Percentiles rank a stretch among this genome's conserved stretches.
Conservation (phyloP, 768 basidiomycete species). For the Rhizopogon sp. region DNA sequence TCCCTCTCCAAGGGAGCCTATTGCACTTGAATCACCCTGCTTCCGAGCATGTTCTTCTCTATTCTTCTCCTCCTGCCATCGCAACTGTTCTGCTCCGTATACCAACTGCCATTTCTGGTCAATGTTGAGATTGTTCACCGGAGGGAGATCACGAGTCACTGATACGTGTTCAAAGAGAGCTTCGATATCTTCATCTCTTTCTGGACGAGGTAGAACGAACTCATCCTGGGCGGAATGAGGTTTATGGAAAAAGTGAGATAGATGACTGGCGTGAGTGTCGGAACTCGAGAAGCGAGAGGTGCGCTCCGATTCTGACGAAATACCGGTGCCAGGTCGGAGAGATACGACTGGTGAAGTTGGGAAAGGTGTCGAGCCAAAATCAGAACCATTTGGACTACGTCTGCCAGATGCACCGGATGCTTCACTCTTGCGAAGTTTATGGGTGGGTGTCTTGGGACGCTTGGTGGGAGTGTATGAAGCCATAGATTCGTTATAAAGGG, state of each 20-base stretch:
- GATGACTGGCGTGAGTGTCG: conserved; percentile 36
- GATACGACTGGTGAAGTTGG: conserved; percentile 25
- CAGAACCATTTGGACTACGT: conserved; percentile 46
- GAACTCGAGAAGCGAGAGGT: conserved; percentile 60
- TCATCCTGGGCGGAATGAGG: conserved; percentile 43
- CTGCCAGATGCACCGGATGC: conserved; percentile 45
- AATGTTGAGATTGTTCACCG: conserved; percentile 54
- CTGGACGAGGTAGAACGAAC: conserved; percentile 76
- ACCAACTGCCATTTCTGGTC: conserved; percentile 95
- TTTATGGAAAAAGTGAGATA: conserved; percentile 52
- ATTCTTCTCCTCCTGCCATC: conserved; percentile 70
- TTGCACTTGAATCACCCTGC: conserved; percentile 54
- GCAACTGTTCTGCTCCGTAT: conserved; percentile 72
- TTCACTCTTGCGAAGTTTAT: conserved; percentile 46
- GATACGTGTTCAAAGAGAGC: conserved; percentile 74
- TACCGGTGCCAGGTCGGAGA: conserved; percentile 44
- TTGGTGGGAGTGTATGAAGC: conserved; percentile 30
- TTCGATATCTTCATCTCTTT: conserved; percentile 73
- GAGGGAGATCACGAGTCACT: conserved; percentile 60
- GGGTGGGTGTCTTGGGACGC: conserved; percentile 30
- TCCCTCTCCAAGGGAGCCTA: conserved; percentile 51
- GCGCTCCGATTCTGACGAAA: conserved; percentile 53
- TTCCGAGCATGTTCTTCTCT: conserved; percentile 58
- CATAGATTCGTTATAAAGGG: conserved; percentile 48
- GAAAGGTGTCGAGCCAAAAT: conserved; percentile 44